These are phyloP conservation scores for Chytridium lagenaria DNA, from an alignment of 371 early-diverging fungal genomes.

Conservation along the genomic window DNA sequence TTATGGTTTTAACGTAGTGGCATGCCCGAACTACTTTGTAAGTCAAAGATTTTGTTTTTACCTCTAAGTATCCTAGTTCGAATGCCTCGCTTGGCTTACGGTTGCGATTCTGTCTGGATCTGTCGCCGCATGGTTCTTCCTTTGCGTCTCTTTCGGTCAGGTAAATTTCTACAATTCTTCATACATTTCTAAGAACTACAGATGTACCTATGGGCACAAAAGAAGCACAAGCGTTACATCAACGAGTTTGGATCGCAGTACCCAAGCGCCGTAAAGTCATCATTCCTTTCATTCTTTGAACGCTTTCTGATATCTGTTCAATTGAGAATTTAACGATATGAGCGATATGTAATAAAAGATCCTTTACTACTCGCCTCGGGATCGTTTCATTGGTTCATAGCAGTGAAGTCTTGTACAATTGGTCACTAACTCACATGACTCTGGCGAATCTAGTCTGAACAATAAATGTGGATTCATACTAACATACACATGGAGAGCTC, in stretches of 20 bases:
- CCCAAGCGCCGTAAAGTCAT: conserved; percentile 85
- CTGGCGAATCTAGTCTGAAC: too few relatives aligned
- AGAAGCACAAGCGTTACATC: conserved; percentile 91
- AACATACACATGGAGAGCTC: too few relatives aligned
- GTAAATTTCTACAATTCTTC: conserved; percentile 69
- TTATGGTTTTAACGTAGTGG: conserved; percentile 89
- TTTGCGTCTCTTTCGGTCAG: conserved; percentile 77
- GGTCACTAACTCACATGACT: too few relatives aligned
- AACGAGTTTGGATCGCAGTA: conserved; percentile 89
- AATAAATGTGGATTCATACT: too few relatives aligned
- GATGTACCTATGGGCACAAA: conserved; percentile 96
- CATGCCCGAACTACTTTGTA: conserved; percentile 86
- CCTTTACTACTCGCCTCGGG: too few relatives aligned
- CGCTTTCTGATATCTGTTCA: neutral
- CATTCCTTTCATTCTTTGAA: conserved; percentile 77
- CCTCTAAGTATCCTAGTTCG: conserved; percentile 59
- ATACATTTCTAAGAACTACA: conserved; percentile 79
- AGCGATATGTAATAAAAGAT: too few relatives aligned
- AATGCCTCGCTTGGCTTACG: conserved; percentile 84
- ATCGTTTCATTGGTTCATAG: too few relatives aligned
- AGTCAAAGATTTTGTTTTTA: neutral
- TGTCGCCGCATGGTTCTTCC: conserved; percentile 53
- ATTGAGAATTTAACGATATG: too few relatives aligned
- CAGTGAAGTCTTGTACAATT: too few relatives aligned
- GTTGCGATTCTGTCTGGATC: conserved; percentile 78